Base-by-base conservation (phyloP, 2,329 filamentous ascomycete genomes). In the Magnaporthiopsis rhizophila region DNA sequence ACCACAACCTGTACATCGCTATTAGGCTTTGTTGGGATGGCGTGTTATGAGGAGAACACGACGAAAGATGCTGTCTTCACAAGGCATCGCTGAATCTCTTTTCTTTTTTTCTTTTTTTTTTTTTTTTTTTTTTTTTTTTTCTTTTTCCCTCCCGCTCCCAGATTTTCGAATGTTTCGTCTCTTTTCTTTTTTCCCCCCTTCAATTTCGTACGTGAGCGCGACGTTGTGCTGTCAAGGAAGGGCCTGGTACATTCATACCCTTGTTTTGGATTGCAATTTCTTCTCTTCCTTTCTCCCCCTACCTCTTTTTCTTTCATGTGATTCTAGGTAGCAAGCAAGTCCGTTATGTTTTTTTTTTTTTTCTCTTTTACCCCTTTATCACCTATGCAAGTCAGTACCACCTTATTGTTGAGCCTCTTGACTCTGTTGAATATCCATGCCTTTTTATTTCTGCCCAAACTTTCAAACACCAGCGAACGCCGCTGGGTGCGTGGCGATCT, bases 81-180 rank as follows among this genome's bases (percentile, higher is more conserved):
- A n/a, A 30, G 2, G 15, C n/a, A 38, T 9, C 36, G 21, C 58
- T 7, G 12, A 8, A 3, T 28, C n/a, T 28, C 30, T 30, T 45
- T 13, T 36, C 45, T 26, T 26, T 26, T 26, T 26, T 62, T 9
- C 3, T 3, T 45, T 13, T 36, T 11, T 61, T 50, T 8, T 58
- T 26, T 26, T 26, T 26, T 26, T 62, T 9, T 26, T 3, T 45
- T 13, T 36, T 11, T 61, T 50, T 8, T 7, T 1, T 18, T 30
- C 53, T 53, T 53, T 26, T 28, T 21, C 66, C 0, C 65, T 59
- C 18, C 62, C 61, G 34, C 26, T 67, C 64, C 59, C 62, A 61
- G 9, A 30, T 62, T 50, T 60, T 34, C 6, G 12, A 45, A 45
- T 18, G 38, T 45, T 45, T 24, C 36, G 15, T 38, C 28, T 58